These are phyloP conservation scores for Mycena belliarum DNA, from an alignment of 768 basidiomycete species.

Conservation along the genomic window DNA sequence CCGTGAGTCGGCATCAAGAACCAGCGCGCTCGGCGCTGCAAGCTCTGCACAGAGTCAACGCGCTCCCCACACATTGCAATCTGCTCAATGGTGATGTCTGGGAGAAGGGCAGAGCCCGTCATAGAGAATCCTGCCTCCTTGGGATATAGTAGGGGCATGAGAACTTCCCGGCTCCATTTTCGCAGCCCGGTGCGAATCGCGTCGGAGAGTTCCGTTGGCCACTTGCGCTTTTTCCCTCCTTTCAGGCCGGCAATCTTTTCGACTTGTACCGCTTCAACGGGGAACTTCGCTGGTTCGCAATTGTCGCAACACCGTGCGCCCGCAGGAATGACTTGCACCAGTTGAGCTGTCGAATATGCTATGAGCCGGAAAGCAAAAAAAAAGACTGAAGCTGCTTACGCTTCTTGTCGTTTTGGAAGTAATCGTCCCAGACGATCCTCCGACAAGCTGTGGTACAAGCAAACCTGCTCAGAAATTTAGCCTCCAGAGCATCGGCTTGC, in stretches of 20 bases:
- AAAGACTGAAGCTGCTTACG: neutral
- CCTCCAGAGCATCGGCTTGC: slow-evolving; percentile 1
- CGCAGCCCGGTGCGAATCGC: neutral
- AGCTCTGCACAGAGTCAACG: neutral
- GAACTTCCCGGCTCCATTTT: slow-evolving; percentile 9
- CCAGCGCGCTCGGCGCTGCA: neutral
- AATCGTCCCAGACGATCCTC: slow-evolving; percentile 20
- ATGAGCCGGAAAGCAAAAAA: neutral
- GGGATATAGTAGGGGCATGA: slow-evolving; percentile 10
- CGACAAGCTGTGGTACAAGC: slow-evolving; percentile 6
- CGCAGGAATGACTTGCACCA: neutral
- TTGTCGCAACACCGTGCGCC: slow-evolving; percentile 18
- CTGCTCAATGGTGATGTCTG: slow-evolving; percentile 11
- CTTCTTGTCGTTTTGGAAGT: slow-evolving; percentile 21
- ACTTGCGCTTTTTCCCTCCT: slow-evolving; percentile 10
- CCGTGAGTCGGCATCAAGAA: neutral
- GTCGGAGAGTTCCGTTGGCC: neutral
- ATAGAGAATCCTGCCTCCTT: slow-evolving; percentile 6
- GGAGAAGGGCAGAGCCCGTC: neutral
- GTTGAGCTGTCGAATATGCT: neutral
- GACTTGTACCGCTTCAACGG: slow-evolving; percentile 1
- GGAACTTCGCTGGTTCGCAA: slow-evolving; percentile 14
- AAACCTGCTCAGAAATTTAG: slow-evolving; percentile 1
- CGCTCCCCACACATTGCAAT: slow-evolving; percentile 10
- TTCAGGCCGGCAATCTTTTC: slow-evolving; percentile 7